These are phyloP conservation scores for Thielaviopsis musarum DNA, from an alignment of 2,329 filamentous ascomycete species.

Conservation along the genomic window DNA sequence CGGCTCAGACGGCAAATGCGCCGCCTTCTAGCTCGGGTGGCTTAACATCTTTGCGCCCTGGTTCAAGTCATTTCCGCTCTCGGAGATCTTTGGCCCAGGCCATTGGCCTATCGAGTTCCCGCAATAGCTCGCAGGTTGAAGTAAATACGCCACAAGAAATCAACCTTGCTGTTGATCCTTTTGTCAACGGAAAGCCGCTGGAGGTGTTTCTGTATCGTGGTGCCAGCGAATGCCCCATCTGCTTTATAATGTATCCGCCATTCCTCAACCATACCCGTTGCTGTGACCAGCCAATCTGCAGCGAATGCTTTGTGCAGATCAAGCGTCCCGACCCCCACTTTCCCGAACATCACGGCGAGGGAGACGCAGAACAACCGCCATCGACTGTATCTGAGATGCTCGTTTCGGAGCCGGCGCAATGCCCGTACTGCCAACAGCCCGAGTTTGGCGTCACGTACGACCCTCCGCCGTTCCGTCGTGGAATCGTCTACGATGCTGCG, in stretches of 20 bases:
- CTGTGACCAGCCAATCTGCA: slow-evolving; percentile 92
- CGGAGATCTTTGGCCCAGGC: slow-evolving; percentile 70
- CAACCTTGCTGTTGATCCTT: slow-evolving; percentile 64
- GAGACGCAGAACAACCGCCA: slow-evolving; percentile 22
- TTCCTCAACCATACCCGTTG: slow-evolving; percentile 89
- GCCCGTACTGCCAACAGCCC: slow-evolving; percentile 86
- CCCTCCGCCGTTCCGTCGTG: slow-evolving; percentile 72
- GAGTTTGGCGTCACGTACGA: slow-evolving; percentile 96
- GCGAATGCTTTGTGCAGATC: slow-evolving; percentile 97
- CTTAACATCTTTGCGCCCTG: slow-evolving; percentile 29
- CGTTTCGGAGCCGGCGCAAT: slow-evolving; percentile 79
- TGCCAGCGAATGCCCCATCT: slow-evolving; percentile 81
- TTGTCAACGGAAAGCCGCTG: slow-evolving; percentile 83
- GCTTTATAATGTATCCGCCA: slow-evolving; percentile 87
- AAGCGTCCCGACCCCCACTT: slow-evolving; percentile 85
- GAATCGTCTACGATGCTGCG: slow-evolving; percentile 45
- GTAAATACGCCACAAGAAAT: slow-evolving; percentile 55
- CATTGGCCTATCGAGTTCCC: slow-evolving; percentile 49
- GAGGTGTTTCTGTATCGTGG: slow-evolving; percentile 92
- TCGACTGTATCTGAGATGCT: slow-evolving; percentile 37
- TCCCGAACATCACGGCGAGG: slow-evolving; percentile 55
- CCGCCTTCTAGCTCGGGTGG: slow-evolving; percentile 29
- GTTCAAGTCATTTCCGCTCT: slow-evolving; percentile 56
- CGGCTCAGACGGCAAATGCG: slow-evolving; percentile 30
- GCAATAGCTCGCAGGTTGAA: slow-evolving; percentile 55